phyloP scores from a whole-genome alignment of 2,329 filamentous ascomycete species.

The Fusarium tuaranense region DNA sequence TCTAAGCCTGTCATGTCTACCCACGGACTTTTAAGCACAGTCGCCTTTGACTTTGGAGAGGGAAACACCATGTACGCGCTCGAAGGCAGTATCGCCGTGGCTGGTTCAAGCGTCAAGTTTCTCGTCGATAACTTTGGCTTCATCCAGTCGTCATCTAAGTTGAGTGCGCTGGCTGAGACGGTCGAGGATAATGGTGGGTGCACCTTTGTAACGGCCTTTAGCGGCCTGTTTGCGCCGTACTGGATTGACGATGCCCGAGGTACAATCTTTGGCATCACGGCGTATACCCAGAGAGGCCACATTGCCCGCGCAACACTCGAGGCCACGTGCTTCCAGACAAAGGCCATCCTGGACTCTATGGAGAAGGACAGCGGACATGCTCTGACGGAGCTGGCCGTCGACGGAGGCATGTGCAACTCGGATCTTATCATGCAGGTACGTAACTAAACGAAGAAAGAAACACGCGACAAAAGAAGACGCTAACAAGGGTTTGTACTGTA shows the following conservation, averaged over 20 bases:
- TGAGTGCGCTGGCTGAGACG: conserved; percentile 60
- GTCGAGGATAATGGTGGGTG: conserved; percentile 78
- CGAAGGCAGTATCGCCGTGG: conserved; percentile 82
- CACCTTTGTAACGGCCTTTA: conserved; percentile 84
- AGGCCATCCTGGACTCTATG: conserved; percentile 85
- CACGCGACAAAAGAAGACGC: neutral
- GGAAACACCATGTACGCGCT: conserved; percentile 78
- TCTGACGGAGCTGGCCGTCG: conserved; percentile 80
- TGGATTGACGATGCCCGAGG: conserved; percentile 88
- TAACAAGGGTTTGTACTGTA: conserved; percentile 40
- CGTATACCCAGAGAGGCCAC: conserved; percentile 81
- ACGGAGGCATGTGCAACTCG: conserved; percentile 85
- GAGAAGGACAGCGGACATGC: conserved; percentile 82
- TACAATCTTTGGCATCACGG: conserved; percentile 82
- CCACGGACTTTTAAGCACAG: conserved; percentile 81
- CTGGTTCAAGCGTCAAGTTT: conserved; percentile 81
- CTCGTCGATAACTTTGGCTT: conserved; percentile 68
- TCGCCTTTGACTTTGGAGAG: conserved; percentile 80
- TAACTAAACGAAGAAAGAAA: conserved; percentile 6
- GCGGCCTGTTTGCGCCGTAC: conserved; percentile 84
- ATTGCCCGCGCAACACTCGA: conserved; percentile 84
- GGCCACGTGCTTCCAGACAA: conserved; percentile 86
- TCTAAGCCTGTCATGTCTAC: conserved; percentile 82
- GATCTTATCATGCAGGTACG: conserved; percentile 79
- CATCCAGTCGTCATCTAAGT: conserved; percentile 60